A percentile compares a stretch with the other conserved stretches of the same genome.
These are phyloP conservation scores for Aspergillus leporis DNA, from an alignment of 495 filamentous ascomycete genomes.

Conservation along the genomic window DNA sequence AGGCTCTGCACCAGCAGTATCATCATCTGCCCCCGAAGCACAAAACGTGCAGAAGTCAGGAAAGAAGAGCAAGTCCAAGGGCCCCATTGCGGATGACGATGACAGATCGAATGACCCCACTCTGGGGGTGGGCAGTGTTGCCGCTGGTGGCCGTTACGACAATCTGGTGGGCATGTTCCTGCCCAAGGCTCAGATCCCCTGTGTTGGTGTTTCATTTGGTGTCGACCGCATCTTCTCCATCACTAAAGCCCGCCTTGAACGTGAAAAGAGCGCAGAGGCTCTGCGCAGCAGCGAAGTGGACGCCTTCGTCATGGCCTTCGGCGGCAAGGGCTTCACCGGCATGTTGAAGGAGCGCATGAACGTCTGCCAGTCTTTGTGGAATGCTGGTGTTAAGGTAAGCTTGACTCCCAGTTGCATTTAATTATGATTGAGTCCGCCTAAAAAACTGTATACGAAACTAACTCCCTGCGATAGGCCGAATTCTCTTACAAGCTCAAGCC, in stretches of 20 bases:
- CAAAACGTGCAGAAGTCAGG: constrained; percentile 52
- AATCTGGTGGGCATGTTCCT: constrained; percentile 92
- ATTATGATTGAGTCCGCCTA: neutral
- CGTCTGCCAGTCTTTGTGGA: constrained; percentile 71
- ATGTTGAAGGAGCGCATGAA: constrained; percentile 79
- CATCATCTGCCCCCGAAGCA: constrained; percentile 43
- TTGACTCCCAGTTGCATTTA: neutral
- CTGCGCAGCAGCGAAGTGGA: constrained; percentile 75
- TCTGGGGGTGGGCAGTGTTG: constrained; percentile 81
- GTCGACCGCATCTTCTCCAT: constrained; percentile 95
- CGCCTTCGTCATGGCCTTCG: constrained; percentile 90
- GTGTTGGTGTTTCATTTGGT: constrained; percentile 92
- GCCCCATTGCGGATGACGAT: constrained; percentile 59
- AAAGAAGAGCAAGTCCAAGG: constrained; percentile 60
- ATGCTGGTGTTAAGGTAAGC: constrained; percentile 72
- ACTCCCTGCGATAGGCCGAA: constrained; percentile 56
- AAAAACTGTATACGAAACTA: constrained; percentile 18
- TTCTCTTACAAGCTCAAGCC: constrained; percentile 80
- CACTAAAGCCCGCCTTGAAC: constrained; percentile 72
- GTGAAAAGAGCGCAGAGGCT: constrained; percentile 48
- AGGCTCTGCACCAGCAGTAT: constrained; percentile 66
- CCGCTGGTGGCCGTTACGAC: constrained; percentile 91
- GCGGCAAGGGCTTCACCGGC: constrained; percentile 82
- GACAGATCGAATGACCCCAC: constrained; percentile 81
- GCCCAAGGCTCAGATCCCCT: constrained; percentile 81